Percentiles rank a stretch among this genome's conserved stretches.
These are phyloP conservation scores for Exophiala sideris DNA, from an alignment of 2,329 filamentous ascomycete genomes.

Conservation along the genomic window DNA sequence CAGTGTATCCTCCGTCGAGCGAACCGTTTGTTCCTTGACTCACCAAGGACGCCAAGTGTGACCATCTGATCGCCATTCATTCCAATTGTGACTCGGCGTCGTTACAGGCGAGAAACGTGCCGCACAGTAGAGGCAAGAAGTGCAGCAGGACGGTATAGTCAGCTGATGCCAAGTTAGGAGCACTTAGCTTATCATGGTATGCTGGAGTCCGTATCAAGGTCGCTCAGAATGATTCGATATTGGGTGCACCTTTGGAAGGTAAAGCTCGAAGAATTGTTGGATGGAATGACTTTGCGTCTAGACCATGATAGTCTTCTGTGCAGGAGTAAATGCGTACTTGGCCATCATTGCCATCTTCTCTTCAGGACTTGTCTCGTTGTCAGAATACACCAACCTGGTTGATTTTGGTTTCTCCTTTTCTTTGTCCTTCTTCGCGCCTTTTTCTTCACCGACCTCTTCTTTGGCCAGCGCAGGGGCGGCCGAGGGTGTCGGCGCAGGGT, in stretches of 20 bases:
- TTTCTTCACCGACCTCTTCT: conserved; percentile 53
- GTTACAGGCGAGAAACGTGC: no score
- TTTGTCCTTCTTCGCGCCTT: conserved; percentile 59
- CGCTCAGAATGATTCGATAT: not conserved
- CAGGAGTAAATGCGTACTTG: conserved; percentile 67
- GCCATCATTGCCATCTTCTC: conserved; percentile 80
- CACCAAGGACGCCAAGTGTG: conserved; percentile 14
- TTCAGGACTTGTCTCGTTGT: conserved; percentile 76
- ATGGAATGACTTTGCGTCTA: conserved; percentile 1
- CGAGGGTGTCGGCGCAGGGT: conserved; percentile 21
- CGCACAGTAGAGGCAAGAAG: not conserved
- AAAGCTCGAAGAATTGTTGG: not conserved
- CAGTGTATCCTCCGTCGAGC: conserved; percentile 7
- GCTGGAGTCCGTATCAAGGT: not conserved
- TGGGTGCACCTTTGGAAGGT: not conserved
- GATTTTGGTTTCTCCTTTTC: conserved; percentile 63
- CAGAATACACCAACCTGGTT: conserved; percentile 73
- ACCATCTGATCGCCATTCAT: not conserved
- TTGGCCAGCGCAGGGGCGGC: conserved; percentile 21
- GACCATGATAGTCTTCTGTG: conserved; percentile 32
- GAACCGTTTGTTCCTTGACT: conserved; percentile 4
- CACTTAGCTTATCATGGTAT: conserved; percentile 16
- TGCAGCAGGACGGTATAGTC: conserved; percentile 3
- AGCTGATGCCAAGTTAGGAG: conserved; percentile 13
- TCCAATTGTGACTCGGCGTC: not conserved